These are phyloP conservation scores for Xylogone sp. DNA, from an alignment of 2,329 filamentous ascomycete species.

Conservation along the genomic window DNA sequence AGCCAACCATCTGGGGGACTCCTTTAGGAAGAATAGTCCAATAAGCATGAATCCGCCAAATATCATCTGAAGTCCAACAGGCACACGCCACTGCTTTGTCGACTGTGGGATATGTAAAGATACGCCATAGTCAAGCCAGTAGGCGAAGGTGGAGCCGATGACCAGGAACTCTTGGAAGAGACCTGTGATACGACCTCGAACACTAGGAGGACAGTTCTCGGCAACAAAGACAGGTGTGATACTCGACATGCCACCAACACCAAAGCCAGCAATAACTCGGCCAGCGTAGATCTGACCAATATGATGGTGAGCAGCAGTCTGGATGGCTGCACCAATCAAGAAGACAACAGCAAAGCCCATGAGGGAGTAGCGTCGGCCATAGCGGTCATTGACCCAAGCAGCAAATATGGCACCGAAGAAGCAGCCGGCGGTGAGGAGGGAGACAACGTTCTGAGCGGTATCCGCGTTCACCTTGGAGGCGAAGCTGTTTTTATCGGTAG, in stretches of 20 bases:
- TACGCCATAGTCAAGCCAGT: slow-evolving; percentile 44
- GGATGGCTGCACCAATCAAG: slow-evolving; percentile 36
- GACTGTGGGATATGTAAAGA: slow-evolving; percentile 31
- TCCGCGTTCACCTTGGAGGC: slow-evolving; percentile 12
- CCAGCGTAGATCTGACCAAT: slow-evolving; percentile 41
- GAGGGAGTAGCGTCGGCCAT: slow-evolving; percentile 41
- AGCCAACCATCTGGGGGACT: slow-evolving; percentile 68
- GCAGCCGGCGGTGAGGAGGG: slow-evolving; percentile 46
- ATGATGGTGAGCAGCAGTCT: slow-evolving; percentile 41
- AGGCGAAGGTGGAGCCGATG: slow-evolving; percentile 33
- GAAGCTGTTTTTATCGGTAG: slow-evolving; percentile 13
- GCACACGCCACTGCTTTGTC: slow-evolving; percentile 46
- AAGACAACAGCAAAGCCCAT: slow-evolving; percentile 40
- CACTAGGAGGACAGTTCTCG: slow-evolving; percentile 40
- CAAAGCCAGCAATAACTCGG: slow-evolving; percentile 43
- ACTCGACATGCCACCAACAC: slow-evolving; percentile 42
- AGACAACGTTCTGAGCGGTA: slow-evolving; percentile 34
- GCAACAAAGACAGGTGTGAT: slow-evolving; percentile 31
- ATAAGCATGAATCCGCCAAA: slow-evolving; percentile 60
- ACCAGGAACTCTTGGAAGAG: slow-evolving; percentile 36
- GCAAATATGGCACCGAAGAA: slow-evolving; percentile 46
- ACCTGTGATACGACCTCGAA: slow-evolving; percentile 34
- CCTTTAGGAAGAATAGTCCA: slow-evolving; percentile 62
- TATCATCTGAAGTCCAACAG: slow-evolving; percentile 36
- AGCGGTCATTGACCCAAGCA: slow-evolving; percentile 42